Conservation (phyloP, 2,329 filamentous ascomycete genomes). For the Fusarium agapanthi region DNA sequence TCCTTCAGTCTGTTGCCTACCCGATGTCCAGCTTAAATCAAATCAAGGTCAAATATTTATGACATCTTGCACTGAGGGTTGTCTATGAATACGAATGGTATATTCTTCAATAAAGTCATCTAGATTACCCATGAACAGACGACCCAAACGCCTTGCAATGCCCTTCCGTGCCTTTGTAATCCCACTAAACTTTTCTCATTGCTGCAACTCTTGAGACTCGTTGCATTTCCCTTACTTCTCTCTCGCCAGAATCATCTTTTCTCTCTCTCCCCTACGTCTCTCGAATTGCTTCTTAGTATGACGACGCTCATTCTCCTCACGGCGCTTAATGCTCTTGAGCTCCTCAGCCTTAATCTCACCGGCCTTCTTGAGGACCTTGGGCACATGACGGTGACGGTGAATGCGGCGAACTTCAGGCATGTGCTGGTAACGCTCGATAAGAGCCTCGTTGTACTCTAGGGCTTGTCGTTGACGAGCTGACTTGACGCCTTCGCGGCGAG, state of each 20-base stretch:
- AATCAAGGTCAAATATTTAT: neutral
- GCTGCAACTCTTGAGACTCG: neutral
- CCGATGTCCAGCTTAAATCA: neutral
- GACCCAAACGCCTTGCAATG: conserved; percentile 49
- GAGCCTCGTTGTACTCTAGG: conserved; percentile 88
- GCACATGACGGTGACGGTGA: conserved; percentile 87
- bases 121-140: conserved; percentile 32
- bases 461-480: conserved; percentile 85
- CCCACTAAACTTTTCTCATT: conserved; percentile 22
- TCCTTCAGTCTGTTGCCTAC: neutral
- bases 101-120: conserved; percentile 34
- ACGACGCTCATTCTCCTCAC: conserved; percentile 92
- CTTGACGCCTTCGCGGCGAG: conserved; percentile 84
- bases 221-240: conserved; percentile 56
- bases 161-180: conserved; percentile 36
- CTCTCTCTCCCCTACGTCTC: conserved; percentile 79
- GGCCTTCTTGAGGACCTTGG: conserved; percentile 94
- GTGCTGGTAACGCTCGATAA: conserved; percentile 85
- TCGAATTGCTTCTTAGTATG: conserved; percentile 86
- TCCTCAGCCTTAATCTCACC: conserved; percentile 94
- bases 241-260: conserved; percentile 86
- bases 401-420: conserved; percentile 97
- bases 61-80: neutral
- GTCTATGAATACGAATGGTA: conserved; percentile 20
- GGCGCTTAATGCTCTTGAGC: conserved; percentile 84